Base-by-base conservation (phyloP, 768 basidiomycete species). In the Boletus pseudo-olivaceus region DNA sequence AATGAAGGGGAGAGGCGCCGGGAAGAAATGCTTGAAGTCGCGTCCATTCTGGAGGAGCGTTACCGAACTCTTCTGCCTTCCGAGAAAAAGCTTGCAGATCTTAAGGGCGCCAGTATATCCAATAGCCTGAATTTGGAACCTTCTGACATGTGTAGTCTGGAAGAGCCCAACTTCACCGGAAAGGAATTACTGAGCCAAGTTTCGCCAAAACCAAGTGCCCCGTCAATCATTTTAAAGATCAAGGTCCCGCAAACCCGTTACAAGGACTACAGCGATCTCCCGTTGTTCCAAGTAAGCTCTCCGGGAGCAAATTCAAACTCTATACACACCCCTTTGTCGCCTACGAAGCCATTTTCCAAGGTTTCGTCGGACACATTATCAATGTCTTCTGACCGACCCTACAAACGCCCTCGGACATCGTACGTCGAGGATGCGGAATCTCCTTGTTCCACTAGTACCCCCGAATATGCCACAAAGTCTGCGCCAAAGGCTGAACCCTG, bases 21-120 rank as follows among this genome's bases (percentile, higher is more conserved):
- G 51, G 75, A 79, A 63, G 83, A 84, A 69, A 90, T 93, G 86
- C 75, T 93, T 7, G 81, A 83, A 47, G 77, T 83, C 14, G 90
- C 90, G 14, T 68, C 76, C 51, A 65, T 68, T 20, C 69, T 93
- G 47, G 90, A 91, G 62, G 82, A 82, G 53, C 84, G 90, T 41
- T 93, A 90, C 63, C 77, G 83, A 20, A 76, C 81, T n/a, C 76
- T 93, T 40, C 79, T 93, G 27, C 87, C 88, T 15, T 80, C 85
- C 4, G 85, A 88, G 52, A 74, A 77, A 58, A 73, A 75, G 56
- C 67, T 68, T 70, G 70, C 70, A 26, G 73, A 70, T 53, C 68
- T 62, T n/a, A 64, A 45, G 41, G 54, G 49, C 26, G 63, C 68
- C 30, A 67, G 49, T 47, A 62, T 61, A 47, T 54, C 57, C 12